Base-by-base conservation (phyloP, 495 filamentous ascomycete species). In the Hypoxylon fuscum region DNA sequence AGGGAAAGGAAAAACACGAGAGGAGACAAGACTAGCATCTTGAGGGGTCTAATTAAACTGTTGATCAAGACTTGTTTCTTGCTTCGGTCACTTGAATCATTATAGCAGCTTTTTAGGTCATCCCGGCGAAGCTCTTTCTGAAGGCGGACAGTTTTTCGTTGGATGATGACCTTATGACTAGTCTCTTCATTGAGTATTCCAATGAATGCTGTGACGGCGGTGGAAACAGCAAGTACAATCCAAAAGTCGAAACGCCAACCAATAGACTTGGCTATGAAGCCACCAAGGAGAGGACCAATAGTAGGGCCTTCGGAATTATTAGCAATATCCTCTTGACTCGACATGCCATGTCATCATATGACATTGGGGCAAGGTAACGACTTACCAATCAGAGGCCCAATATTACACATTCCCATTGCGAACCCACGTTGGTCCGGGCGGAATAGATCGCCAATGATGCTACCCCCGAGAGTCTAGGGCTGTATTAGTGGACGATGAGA, bases 1-100 rank as follows among this genome's bases (percentile, higher is more conserved):
- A 91, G 56, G 9, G 85, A 89, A 3, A 92, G 79, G 41, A 87
- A 72, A 50, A 88, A 81, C 35, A 90, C 85, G 55, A 93, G 89
- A 2, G 88, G 87, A 17, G 75, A 87, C 44, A 77, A 73, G 35
- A 84, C 67, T 11, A 88, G 75, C 76, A 88, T 79, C 60, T 85
- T 86, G 8, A 75, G 62, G 1, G 85, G 85, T 0, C 85, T 81
- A 2, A 81, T 66, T 11, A 87, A 79, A 22, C 77, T 77, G 46
- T 74, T 73, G 5, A 69, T 25, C 5, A 82, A 64, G 15, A 77
- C 55, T 27, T 50, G 56, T 10, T 29, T 47, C 15, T 62, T 68
- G 27, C 29, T 67, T 40, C 47, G 61, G 27, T 59, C 29, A 31
- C 50, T 53, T 21, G 56, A 45, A 20, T 51, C 27, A 0, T 74